Evolutionary conservation across 2,329 filamentous ascomycete genomes (phyloP).

Genomic region (Cladophialophora chaetospira): DNA sequence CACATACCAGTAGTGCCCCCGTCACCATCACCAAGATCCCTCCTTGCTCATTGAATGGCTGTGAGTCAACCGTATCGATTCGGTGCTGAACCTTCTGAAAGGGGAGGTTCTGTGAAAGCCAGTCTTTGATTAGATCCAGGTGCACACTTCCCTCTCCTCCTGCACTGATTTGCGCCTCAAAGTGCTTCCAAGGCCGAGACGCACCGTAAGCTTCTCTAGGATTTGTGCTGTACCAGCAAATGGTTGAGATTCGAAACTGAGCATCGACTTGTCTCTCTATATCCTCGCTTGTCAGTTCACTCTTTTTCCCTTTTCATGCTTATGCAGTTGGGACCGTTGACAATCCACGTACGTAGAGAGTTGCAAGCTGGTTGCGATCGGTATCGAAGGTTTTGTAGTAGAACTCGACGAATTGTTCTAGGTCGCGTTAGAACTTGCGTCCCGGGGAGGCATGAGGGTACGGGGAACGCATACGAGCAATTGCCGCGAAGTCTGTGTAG

Average conservation of each 20-base stretch:
- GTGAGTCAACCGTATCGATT: conserved; percentile 76
- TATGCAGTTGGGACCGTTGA: neutral
- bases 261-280: conserved; percentile 81
- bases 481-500: conserved; percentile 40
- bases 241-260: conserved; percentile 82
- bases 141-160: neutral
- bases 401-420: conserved; percentile 84
- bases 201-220: conserved; percentile 77
- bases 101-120: conserved; percentile 63
- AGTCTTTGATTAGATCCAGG: conserved; percentile 1
- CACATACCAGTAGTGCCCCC: conserved; percentile 77
- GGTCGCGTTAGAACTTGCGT: conserved; percentile 25
- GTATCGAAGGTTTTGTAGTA: conserved; percentile 89
- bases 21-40: conserved; percentile 86
- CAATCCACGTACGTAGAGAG: conserved; percentile 75
- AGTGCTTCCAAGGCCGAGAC: conserved; percentile 35
- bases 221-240: conserved; percentile 67
- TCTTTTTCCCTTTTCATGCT: conserved; percentile 8
- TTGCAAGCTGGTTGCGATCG: conserved; percentile 64
- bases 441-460: neutral
- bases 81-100: conserved; percentile 81
- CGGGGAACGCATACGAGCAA: conserved; percentile 43
- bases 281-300: conserved; percentile 13
- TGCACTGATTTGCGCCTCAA: neutral
- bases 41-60: conserved; percentile 66